These are phyloP conservation scores for Colletotrichum siamense DNA, from an alignment of 2,329 filamentous ascomycete genomes.

Conservation along the genomic window DNA sequence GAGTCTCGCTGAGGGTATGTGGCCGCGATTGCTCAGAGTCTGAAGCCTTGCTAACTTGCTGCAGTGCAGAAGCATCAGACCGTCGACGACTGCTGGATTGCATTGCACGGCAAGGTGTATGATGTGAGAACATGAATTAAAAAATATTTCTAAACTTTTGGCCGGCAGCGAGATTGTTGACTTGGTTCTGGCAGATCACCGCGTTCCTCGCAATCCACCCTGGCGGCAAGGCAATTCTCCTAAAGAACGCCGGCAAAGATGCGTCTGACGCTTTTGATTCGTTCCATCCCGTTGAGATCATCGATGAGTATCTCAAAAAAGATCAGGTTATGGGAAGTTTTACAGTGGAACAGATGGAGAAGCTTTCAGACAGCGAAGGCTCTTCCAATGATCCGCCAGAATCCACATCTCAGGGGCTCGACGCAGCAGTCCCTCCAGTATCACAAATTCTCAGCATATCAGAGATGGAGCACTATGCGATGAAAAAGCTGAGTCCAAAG, in stretches of 20 bases:
- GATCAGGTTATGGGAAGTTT: slow-evolving; percentile 73
- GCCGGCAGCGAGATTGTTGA: background rate
- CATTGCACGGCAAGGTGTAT: slow-evolving; percentile 83
- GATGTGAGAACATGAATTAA: slow-evolving; percentile 61
- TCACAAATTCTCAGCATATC: slow-evolving; percentile 77
- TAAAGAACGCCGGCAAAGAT: slow-evolving; percentile 80
- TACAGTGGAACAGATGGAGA: slow-evolving; percentile 48
- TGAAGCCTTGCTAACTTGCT: background rate
- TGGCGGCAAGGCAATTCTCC: slow-evolving; percentile 79
- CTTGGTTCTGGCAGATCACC: slow-evolving; percentile 34
- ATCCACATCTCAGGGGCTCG: background rate
- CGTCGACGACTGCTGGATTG: slow-evolving; percentile 80
- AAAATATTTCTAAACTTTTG: background rate
- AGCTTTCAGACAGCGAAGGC: background rate
- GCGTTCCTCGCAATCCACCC: slow-evolving; percentile 79
- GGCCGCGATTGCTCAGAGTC: no score
- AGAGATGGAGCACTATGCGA: slow-evolving; percentile 79
- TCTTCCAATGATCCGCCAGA: slow-evolving; percentile 42
- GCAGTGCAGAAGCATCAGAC: slow-evolving; percentile 79
- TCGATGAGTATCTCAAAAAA: slow-evolving; percentile 76
- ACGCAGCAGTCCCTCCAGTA: slow-evolving; percentile 53
- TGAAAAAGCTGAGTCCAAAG: slow-evolving; percentile 74
- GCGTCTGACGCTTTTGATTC: slow-evolving; percentile 88
- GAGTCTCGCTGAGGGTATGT: background rate
- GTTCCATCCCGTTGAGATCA: slow-evolving; percentile 79